Evolutionary conservation across 2,329 filamentous ascomycete genomes (phyloP), one percentile per base, ranked within the genome.

Genomic region (Colletotrichum filicis): DNA sequence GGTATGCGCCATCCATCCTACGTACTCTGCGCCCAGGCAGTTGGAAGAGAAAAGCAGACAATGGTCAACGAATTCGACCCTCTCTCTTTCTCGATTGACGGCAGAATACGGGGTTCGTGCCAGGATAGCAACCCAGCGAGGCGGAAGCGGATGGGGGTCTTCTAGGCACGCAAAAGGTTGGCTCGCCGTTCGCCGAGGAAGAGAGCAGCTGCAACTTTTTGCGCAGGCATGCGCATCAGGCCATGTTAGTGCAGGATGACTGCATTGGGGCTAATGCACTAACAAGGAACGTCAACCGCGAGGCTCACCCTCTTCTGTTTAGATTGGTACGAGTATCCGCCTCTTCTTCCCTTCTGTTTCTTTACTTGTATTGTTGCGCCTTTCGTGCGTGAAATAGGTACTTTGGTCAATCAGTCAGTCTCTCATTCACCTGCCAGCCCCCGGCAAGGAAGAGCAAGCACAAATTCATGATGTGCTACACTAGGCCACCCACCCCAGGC

Each of bases 221-320:
- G 5, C 16, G 61, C 55, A 60, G 66, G 55, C 49, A 19, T 46
- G 52, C 32, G 56, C 60, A 65, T 65, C 58, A 59, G 65, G 42
- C 28, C 56, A 32, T 71, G 66, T 71, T 66, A 71, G 61, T 66
- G 66, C 60, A 71, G 46, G 56, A 65, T 73, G 60, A 70, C 60
- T 65, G 71, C 71, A 71, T 57, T 32, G 16, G n/a, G 42, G 66
- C 55, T 58, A 62, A 46, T 57, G 61, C 60, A 59, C 66, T 73
- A 71, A 66, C 71, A 73, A 28, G 71, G 62, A 14, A 49, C 46
- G 28, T 37, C 30, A 11, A 22, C 4, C 26, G 42, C 60, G 42
- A 62, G 26, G 60, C 42, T n/a, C 42, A n/a, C 24, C 53, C 53
- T 22, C 22, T 56, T 56, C 53, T 26, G 22, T 28, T 28, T 56